Percentiles rank a stretch among this genome's conserved stretches.
These are phyloP conservation scores for Scytalidium lignicola DNA, from an alignment of 2,329 filamentous ascomycete genomes.

Conservation along the genomic window DNA sequence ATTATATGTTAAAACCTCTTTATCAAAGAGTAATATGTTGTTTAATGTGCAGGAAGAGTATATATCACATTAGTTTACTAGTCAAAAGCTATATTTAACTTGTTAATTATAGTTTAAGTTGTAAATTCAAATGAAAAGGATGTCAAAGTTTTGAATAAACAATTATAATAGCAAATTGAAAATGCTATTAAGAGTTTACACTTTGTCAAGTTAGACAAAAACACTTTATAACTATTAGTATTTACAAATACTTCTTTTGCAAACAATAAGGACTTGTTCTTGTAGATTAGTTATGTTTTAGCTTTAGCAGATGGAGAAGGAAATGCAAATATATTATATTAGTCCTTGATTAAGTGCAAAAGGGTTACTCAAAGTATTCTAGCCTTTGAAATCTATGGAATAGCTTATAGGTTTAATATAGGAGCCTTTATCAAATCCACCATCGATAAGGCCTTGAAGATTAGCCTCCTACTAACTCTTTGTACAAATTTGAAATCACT, in stretches of 20 bases:
- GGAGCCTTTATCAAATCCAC: slow-evolving; percentile 4
- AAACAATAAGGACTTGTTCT: slow-evolving; percentile 1
- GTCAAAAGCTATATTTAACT: slow-evolving; percentile 1
- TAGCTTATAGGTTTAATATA: slow-evolving; percentile 11
- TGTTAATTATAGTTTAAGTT: neutral
- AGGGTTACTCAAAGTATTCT: slow-evolving; percentile 10
- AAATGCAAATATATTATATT: slow-evolving; percentile 2
- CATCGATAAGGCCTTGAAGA: neutral
- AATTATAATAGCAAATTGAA: neutral
- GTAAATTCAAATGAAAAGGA: neutral
- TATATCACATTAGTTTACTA: slow-evolving; percentile 3
- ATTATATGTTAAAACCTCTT: neutral
- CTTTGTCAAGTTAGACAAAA: neutral
- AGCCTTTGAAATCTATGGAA: slow-evolving; percentile 11
- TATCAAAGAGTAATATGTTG: slow-evolving; percentile 1
- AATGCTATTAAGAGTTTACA: neutral
- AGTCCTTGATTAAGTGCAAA: neutral
- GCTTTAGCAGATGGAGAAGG: neutral
- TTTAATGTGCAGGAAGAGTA: neutral
- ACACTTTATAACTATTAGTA: neutral
- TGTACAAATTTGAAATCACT: too few species aligned
- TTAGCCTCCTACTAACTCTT: too few species aligned
- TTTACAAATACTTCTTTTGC: slow-evolving; percentile 1
- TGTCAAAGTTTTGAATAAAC: neutral
- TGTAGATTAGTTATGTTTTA: neutral